These are phyloP conservation scores for Calonectria hongkongensis DNA, from an alignment of 2,329 filamentous ascomycete species.

Conservation along the genomic window DNA sequence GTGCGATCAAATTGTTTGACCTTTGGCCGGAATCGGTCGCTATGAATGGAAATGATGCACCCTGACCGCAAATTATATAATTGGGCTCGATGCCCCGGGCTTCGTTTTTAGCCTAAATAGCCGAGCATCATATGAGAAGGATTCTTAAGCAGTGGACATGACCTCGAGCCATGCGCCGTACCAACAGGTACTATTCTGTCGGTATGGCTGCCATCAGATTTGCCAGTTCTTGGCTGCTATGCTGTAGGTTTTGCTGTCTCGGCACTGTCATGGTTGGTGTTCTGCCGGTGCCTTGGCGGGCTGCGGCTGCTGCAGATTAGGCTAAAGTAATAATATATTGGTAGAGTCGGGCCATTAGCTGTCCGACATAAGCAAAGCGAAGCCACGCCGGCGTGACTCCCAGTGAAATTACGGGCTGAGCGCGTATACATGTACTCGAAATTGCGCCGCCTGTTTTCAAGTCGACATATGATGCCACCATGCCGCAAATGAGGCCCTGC, in stretches of 20 bases:
- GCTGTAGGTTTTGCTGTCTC: not conserved
- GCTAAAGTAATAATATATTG: not conserved
- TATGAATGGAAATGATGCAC: not conserved
- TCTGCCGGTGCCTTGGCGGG: not conserved
- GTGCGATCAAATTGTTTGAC: not conserved
- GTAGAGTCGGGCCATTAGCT: not conserved
- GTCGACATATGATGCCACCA: constrained; percentile 1
- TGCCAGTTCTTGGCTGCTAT: constrained; percentile 5
- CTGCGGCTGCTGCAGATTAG: constrained; percentile 21
- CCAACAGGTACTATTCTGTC: not conserved
- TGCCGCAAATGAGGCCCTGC: not conserved
- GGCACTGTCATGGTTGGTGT: not conserved
- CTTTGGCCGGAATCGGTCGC: not conserved
- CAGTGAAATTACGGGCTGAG: not conserved
- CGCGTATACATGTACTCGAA: not conserved
- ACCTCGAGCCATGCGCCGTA: constrained; percentile 2
- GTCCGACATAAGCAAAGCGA: not conserved
- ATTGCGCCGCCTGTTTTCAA: not conserved
- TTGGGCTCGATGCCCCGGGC: constrained; percentile 10
- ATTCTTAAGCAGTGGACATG: constrained; percentile 1
- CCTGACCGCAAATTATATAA: constrained; percentile 26
- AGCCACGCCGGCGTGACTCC: not conserved
- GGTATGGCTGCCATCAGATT: not conserved
- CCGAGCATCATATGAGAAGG: constrained; percentile 28
- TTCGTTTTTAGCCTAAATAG: constrained; percentile 28